These are phyloP conservation scores for Pisolithus albus DNA, from an alignment of 768 basidiomycete genomes.

Conservation along the genomic window DNA sequence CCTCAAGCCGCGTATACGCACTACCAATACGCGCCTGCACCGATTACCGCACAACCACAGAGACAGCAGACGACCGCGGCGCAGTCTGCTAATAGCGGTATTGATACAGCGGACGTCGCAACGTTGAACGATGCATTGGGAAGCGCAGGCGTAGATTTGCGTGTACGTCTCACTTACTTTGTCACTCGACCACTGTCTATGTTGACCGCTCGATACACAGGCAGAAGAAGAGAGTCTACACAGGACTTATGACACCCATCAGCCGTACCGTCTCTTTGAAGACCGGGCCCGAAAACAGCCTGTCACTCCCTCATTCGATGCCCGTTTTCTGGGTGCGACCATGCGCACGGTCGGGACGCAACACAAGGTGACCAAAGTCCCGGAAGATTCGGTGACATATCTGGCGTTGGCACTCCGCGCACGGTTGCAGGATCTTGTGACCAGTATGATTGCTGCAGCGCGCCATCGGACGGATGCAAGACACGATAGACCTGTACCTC, in stretches of 20 bases:
- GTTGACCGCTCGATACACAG: slow-evolving; percentile 32
- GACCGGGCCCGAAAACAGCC: slow-evolving; percentile 80
- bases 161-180: slow-evolving; percentile 36
- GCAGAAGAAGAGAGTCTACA: slow-evolving; percentile 84
- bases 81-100: slow-evolving; percentile 21
- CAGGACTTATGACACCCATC: slow-evolving; percentile 54
- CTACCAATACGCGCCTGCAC: slow-evolving; percentile 33
- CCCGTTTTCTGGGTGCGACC: slow-evolving; percentile 52
- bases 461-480: slow-evolving; percentile 65
- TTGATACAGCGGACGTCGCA: slow-evolving; percentile 67
- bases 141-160: slow-evolving; percentile 81
- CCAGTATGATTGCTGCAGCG: slow-evolving; percentile 60
- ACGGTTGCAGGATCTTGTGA: slow-evolving; percentile 64
- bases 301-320: slow-evolving; percentile 60
- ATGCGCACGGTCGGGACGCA: slow-evolving; percentile 62
- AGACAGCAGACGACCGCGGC: slow-evolving; percentile 21
- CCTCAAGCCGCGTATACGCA: slow-evolving; percentile 35
- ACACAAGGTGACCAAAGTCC: slow-evolving; percentile 61
- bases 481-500: slow-evolving; percentile 58
- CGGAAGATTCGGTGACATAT: slow-evolving; percentile 71
- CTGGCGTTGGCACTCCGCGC: slow-evolving; percentile 72
- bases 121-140: slow-evolving; percentile 80
- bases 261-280: slow-evolving; percentile 59
- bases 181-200: background rate
- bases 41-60: slow-evolving; percentile 26